Evolutionary conservation across 345 rosid genomes (phyloP).

Genomic region (Euphorbia lathyris): DNA sequence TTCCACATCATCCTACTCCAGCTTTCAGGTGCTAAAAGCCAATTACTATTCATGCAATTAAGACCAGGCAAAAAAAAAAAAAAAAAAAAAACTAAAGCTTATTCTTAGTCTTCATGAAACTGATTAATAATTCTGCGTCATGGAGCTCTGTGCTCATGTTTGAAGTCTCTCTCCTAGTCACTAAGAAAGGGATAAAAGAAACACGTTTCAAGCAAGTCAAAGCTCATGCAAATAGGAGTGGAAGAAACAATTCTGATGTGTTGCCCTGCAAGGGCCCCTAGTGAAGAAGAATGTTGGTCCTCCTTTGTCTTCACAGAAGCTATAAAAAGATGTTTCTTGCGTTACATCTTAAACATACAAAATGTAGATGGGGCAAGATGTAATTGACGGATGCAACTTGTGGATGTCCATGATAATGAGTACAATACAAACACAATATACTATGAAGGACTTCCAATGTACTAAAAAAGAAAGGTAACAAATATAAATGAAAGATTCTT

Average conservation of each 20-base stretch:
- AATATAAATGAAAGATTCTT: background rate
- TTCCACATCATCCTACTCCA: conserved; percentile 4
- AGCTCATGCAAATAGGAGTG: background rate
- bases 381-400: background rate
- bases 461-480: conserved; percentile 1
- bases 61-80: background rate
- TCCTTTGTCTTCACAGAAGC: background rate
- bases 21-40: background rate
- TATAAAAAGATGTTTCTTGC: background rate
- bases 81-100: background rate
- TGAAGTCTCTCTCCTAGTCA: background rate
- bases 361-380: background rate
- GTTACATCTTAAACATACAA: too few relatives aligned
- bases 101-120: background rate
- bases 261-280: background rate
- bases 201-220: background rate
- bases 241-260: background rate
- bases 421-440: background rate
- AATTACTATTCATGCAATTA: background rate
- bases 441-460: background rate
- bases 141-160: background rate
- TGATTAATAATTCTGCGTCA: background rate
- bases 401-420: conserved; percentile 7
- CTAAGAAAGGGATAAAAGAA: background rate
- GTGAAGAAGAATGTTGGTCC: background rate